Evolutionary conservation across 345 rosid species (phyloP).

Genomic region (Hypericum perforatum): DNA sequence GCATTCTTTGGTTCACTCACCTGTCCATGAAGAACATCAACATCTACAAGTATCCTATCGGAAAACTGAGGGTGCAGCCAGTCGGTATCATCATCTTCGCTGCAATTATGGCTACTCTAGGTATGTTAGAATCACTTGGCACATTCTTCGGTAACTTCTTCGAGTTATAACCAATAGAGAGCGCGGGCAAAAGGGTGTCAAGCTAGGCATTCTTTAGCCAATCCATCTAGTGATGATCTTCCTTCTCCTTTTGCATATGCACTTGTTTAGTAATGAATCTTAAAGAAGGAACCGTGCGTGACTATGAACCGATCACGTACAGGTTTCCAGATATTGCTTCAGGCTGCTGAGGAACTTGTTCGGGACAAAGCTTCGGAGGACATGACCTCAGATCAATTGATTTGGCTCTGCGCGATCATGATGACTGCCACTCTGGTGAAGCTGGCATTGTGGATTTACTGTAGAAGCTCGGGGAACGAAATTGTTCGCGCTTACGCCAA

Average conservation of each 20-base stretch:
- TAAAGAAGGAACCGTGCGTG: too few species aligned
- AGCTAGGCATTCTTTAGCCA: too few species aligned
- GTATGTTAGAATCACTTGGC: slow-evolving; percentile 22
- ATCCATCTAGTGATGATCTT: too few species aligned
- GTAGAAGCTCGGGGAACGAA: slow-evolving; percentile 57
- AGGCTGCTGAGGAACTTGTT: slow-evolving; percentile 56
- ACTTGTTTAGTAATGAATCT: too few species aligned
- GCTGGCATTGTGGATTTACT: slow-evolving; percentile 78
- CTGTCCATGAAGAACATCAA: slow-evolving; percentile 73
- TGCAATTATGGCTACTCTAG: slow-evolving; percentile 92
- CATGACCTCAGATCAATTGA: slow-evolving; percentile 41
- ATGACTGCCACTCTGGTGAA: slow-evolving; percentile 62
- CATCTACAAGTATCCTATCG: slow-evolving; percentile 86
- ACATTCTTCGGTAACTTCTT: too few species aligned
- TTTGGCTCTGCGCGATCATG: slow-evolving; percentile 77
- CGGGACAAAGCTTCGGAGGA: slow-evolving; percentile 31
- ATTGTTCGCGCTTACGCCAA: slow-evolving; percentile 86
- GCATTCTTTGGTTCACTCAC: slow-evolving; percentile 92
- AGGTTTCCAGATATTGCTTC: slow-evolving; percentile 79
- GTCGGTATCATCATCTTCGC: slow-evolving; percentile 91
- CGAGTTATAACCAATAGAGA: too few species aligned
- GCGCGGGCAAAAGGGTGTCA: too few species aligned
- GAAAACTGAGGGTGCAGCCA: slow-evolving; percentile 89
- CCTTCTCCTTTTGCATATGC: too few species aligned
- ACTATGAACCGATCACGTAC: not conserved